Percentiles rank a stretch among this genome's conserved stretches.
Evolutionary conservation across 345 rosid species (phyloP).

Genomic region (Ceriops tagal): DNA sequence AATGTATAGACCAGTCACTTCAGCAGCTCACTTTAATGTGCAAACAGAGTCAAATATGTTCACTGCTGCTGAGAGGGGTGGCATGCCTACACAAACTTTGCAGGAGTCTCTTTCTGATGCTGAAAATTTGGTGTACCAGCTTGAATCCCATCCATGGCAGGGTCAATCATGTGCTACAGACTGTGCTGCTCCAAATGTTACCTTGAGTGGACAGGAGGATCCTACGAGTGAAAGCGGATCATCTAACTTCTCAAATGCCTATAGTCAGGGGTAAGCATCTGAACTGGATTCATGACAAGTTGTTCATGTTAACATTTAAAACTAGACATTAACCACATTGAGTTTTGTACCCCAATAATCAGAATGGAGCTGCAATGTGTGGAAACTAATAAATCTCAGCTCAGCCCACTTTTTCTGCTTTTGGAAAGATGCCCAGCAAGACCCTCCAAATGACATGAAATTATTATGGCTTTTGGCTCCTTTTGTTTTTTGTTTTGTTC

Average conservation of each 20-base stretch:
- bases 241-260: constrained; percentile 42
- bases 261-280: constrained; percentile 61
- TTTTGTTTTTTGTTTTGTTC: too few species aligned
- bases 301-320: not conserved
- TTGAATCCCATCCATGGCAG: constrained; percentile 45
- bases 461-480: too few species aligned
- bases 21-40: constrained; percentile 32
- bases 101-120: constrained; percentile 42
- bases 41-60: constrained; percentile 28
- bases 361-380: too few species aligned
- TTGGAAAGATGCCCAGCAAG: too few species aligned
- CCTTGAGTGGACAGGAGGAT: constrained; percentile 31
- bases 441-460: too few species aligned
- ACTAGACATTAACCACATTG: not conserved
- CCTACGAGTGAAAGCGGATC: constrained; percentile 29
- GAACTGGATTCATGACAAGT: not conserved
- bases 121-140: constrained; percentile 43
- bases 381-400: too few species aligned
- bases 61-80: constrained; percentile 37
- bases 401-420: too few species aligned
- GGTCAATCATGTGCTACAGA: constrained; percentile 31
- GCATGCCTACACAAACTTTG: constrained; percentile 31
- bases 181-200: constrained; percentile 25
- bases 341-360: not conserved
- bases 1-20: constrained; percentile 28